A percentile compares a stretch with the other conserved stretches of the same genome.
These are phyloP conservation scores for Pseudofabraea citricarpa DNA, from an alignment of 2,329 filamentous ascomycete genomes.

Conservation along the genomic window DNA sequence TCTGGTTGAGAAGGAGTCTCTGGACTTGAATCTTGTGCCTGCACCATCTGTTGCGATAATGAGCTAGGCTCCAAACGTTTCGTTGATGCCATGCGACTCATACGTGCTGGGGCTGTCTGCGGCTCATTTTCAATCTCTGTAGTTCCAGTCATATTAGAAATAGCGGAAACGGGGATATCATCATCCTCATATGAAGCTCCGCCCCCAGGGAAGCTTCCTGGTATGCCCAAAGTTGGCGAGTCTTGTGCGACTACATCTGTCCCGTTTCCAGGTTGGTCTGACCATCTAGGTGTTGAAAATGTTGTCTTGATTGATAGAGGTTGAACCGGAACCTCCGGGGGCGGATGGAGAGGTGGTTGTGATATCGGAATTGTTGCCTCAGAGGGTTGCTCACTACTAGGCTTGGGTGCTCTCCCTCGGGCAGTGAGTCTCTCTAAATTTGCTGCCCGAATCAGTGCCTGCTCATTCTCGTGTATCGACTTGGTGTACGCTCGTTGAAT, in stretches of 20 bases:
- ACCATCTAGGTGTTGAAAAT: constrained; percentile 13
- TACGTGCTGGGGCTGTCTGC: constrained; percentile 47
- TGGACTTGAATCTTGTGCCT: constrained; percentile 7
- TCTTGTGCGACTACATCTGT: constrained; percentile 35
- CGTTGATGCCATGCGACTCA: constrained; percentile 13
- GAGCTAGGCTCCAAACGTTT: constrained; percentile 7
- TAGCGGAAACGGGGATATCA: constrained; percentile 50
- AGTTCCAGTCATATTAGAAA: constrained; percentile 53
- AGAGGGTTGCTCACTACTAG: neutral
- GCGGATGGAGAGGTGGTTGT: neutral
- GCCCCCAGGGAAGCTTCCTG: constrained; percentile 46
- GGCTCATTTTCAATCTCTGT: constrained; percentile 73
- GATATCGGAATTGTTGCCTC: neutral
- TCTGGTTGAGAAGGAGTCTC: neutral
- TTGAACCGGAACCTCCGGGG: constrained; percentile 4
- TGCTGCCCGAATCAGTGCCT: constrained; percentile 39
- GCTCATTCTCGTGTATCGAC: constrained; percentile 71
- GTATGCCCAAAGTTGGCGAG: constrained; percentile 63
- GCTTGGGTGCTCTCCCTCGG: constrained; percentile 1
- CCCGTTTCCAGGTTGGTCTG: neutral
- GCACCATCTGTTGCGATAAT: constrained; percentile 17
- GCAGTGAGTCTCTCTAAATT: constrained; percentile 28
- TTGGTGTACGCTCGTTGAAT: constrained; percentile 84
- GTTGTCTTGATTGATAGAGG: constrained; percentile 22
- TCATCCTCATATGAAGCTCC: constrained; percentile 37